Evolutionary conservation across 2,329 filamentous ascomycete species (phyloP).

Genomic region (Drechslerella stenobrocha): DNA sequence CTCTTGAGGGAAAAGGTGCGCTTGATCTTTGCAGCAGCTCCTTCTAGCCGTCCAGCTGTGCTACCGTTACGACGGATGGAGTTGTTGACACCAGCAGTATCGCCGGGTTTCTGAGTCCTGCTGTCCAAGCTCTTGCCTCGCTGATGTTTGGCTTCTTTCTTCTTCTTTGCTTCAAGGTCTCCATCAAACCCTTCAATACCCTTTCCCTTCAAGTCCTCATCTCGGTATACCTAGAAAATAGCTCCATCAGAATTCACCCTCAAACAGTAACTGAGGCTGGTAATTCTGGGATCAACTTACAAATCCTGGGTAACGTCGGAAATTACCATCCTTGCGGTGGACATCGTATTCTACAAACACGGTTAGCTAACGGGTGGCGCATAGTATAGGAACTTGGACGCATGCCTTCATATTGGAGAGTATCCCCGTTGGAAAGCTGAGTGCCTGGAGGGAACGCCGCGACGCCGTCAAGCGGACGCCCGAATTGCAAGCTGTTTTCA

Average conservation of each 20-base stretch:
- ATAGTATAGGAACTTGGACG: not conserved
- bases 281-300: not conserved
- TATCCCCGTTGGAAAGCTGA: conserved; percentile 16
- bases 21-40: conserved; percentile 37
- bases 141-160: conserved; percentile 36
- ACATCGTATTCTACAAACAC: conserved; percentile 36
- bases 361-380: not conserved
- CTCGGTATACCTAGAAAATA: conserved; percentile 39
- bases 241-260: conserved; percentile 6
- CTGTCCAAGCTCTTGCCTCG: conserved; percentile 30
- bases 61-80: conserved; percentile 33
- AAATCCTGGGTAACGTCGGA: conserved; percentile 23
- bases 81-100: conserved; percentile 8
- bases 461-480: conserved; percentile 47
- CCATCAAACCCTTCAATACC: conserved; percentile 46
- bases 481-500: conserved; percentile 39
- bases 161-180: conserved; percentile 33
- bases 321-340: conserved; percentile 45
- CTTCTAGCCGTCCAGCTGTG: conserved; percentile 39
- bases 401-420: conserved; percentile 47
- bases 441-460: conserved; percentile 47
- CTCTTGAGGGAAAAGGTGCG: conserved; percentile 44
- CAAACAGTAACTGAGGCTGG: no score
- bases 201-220: conserved; percentile 46
- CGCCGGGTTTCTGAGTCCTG: conserved; percentile 3